Conservation (phyloP, 2,329 filamentous ascomycete species). For the Colletotrichum musae region DNA sequence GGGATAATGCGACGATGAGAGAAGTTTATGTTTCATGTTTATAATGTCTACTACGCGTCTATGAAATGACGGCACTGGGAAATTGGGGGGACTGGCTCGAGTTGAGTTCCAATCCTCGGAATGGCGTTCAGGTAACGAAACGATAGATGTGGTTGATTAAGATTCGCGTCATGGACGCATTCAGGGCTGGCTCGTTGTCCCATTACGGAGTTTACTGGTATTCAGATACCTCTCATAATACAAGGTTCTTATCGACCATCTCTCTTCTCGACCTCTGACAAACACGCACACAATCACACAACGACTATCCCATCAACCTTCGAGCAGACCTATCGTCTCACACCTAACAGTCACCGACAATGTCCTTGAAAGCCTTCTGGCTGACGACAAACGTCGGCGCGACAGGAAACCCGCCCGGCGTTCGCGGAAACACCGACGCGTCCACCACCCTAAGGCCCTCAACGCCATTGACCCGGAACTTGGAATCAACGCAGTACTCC, state of each 20-base stretch:
- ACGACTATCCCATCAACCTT: too few relatives aligned
- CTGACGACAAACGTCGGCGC: slow-evolving; percentile 19
- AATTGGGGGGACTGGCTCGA: slow-evolving; percentile 2
- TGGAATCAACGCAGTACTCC: slow-evolving; percentile 67
- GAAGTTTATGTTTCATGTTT: slow-evolving; percentile 1
- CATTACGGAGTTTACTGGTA: slow-evolving; percentile 8
- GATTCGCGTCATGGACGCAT: background rate
- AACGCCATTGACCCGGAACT: slow-evolving; percentile 69
- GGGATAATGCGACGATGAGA: too few relatives aligned
- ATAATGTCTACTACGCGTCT: slow-evolving; percentile 32
- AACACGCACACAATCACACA: too few relatives aligned
- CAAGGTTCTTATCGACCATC: too few relatives aligned
- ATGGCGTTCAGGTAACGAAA: slow-evolving; percentile 12
- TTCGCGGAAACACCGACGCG: slow-evolving; percentile 67
- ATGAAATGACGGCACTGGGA: slow-evolving; percentile 10
- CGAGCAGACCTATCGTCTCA: too few relatives aligned
- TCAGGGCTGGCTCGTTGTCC: background rate
- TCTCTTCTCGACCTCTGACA: too few relatives aligned
- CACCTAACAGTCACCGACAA: slow-evolving; percentile 9
- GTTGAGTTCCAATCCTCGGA: background rate
- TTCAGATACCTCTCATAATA: slow-evolving; percentile 6
- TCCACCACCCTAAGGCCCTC: slow-evolving; percentile 72
- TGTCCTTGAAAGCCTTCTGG: slow-evolving; percentile 24
- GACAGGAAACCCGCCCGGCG: slow-evolving; percentile 18
- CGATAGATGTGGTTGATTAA: slow-evolving; percentile 1